These are phyloP conservation scores for Xylariaceae sp. DNA, from an alignment of 2,329 filamentous ascomycete genomes.

Conservation along the genomic window DNA sequence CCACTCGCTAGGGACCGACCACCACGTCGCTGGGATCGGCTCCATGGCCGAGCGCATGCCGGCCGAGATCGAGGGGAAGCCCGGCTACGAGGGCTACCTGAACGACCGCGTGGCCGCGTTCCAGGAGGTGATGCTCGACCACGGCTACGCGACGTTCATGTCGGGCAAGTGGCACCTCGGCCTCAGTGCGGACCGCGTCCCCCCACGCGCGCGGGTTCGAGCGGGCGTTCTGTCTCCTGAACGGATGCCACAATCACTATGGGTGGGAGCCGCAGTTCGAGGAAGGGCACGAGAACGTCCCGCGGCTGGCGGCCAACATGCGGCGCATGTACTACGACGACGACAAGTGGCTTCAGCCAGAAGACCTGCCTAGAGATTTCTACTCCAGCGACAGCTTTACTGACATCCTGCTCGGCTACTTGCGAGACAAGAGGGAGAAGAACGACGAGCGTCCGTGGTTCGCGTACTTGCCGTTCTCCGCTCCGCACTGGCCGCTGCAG, in stretches of 20 bases:
- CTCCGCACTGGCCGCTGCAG: conserved; percentile 59
- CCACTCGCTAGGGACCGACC: neutral
- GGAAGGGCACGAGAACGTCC: neutral
- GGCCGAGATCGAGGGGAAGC: conserved; percentile 4
- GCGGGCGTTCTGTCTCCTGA: conserved; percentile 47
- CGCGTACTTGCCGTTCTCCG: conserved; percentile 54
- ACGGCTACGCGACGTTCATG: conserved; percentile 27
- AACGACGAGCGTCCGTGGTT: conserved; percentile 45
- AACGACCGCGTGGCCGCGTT: conserved; percentile 30
- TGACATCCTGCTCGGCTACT: conserved; percentile 38
- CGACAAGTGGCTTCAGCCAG: too few relatives aligned
- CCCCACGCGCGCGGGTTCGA: conserved; percentile 53
- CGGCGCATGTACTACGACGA: too few relatives aligned
- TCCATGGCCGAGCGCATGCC: neutral
- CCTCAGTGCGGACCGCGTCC: conserved; percentile 25
- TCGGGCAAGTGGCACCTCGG: conserved; percentile 23
- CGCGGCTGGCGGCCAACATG: too few relatives aligned
- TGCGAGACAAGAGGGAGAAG: conserved; percentile 22
- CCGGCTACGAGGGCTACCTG: conserved; percentile 29
- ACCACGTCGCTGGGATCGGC: neutral
- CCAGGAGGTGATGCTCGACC: conserved; percentile 30
- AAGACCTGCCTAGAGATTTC: conserved; percentile 38
- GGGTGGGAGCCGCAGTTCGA: conserved; percentile 26
- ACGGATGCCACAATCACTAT: conserved; percentile 44
- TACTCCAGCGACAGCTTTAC: conserved; percentile 42